Percentiles rank a stretch among this genome's conserved stretches.
phyloP scores from a whole-genome alignment of 164 flowering plant genomes.

The Chloranthus sessilifolius region DNA sequence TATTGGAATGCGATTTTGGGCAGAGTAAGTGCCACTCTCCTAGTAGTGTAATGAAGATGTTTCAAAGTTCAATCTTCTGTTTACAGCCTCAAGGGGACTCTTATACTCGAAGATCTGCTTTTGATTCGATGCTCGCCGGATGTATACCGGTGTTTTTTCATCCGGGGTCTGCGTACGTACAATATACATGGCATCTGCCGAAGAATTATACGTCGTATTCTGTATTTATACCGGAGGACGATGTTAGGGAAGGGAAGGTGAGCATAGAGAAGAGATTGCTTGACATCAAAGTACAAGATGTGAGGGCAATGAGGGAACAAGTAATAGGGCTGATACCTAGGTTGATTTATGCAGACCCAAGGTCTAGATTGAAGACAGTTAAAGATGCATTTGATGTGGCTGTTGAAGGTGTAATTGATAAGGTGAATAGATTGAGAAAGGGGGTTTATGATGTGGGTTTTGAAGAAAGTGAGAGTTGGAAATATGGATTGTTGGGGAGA shows the following conservation, averaged over 20 bases:
- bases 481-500: constrained; percentile 41
- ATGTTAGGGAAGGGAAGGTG: constrained; percentile 27
- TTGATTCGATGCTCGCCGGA: constrained; percentile 69
- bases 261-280: constrained; percentile 38
- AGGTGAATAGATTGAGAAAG: constrained; percentile 34
- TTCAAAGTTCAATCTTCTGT: constrained; percentile 57
- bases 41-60: constrained; percentile 41
- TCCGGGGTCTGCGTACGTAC: constrained; percentile 66
- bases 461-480: constrained; percentile 47
- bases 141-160: constrained; percentile 83
- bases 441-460: constrained; percentile 13
- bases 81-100: constrained; percentile 79
- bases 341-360: constrained; percentile 59
- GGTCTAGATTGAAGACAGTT: constrained; percentile 32
- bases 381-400: constrained; percentile 76
- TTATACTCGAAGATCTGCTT: constrained; percentile 51
- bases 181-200: constrained; percentile 75
- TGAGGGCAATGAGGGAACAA: constrained; percentile 49
- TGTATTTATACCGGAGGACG: constrained; percentile 43
- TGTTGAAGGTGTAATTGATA: constrained; percentile 47
- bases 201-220: constrained; percentile 44
- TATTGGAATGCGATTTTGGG: constrained; percentile 37
- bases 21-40: constrained; percentile 43
- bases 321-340: constrained; percentile 59
- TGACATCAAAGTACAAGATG: constrained; percentile 23